Percentiles rank a stretch among this genome's conserved stretches.
Evolutionary conservation across 257 asterid genomes (phyloP).

Genomic region (Schizonepeta tenuifolia): DNA sequence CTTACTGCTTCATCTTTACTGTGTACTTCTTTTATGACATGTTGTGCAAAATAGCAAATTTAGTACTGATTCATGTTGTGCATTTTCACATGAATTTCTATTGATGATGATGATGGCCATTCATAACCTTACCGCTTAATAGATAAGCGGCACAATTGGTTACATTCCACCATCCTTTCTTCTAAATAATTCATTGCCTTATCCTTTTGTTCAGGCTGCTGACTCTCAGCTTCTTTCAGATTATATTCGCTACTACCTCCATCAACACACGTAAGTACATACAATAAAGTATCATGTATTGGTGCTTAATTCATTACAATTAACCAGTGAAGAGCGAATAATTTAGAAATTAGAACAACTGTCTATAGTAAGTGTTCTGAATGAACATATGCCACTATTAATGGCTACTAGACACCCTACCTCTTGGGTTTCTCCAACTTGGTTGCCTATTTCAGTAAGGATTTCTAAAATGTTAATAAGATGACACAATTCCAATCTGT

Average conservation of each 20-base stretch:
- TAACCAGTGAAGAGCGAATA: neutral
- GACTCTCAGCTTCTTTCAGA: conserved; percentile 87
- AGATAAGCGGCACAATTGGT: neutral
- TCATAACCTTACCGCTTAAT: too few relatives aligned
- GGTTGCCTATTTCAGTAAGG: neutral
- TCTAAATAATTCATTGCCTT: conserved; percentile 26
- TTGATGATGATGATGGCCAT: neutral
- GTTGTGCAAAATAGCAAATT: too few relatives aligned
- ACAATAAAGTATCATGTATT: conserved; percentile 6
- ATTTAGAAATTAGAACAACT: neutral
- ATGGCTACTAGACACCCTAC: conserved; percentile 8
- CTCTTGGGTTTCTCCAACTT: conserved; percentile 10
- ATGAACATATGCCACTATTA: neutral
- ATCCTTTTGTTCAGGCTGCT: conserved; percentile 67
- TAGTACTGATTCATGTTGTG: conserved; percentile 7
- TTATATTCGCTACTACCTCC: conserved; percentile 83
- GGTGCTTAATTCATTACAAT: neutral
- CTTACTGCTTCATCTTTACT: neutral
- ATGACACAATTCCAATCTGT: conserved; percentile 16
- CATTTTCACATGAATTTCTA: neutral
- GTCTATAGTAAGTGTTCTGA: neutral
- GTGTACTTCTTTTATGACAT: neutral
- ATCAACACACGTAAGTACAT: conserved; percentile 82
- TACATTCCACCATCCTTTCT: neutral
- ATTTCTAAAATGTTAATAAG: conserved; percentile 1